Evolutionary conservation across 164 flowering plant species (phyloP).

Genomic region (Taxillus chinensis): DNA sequence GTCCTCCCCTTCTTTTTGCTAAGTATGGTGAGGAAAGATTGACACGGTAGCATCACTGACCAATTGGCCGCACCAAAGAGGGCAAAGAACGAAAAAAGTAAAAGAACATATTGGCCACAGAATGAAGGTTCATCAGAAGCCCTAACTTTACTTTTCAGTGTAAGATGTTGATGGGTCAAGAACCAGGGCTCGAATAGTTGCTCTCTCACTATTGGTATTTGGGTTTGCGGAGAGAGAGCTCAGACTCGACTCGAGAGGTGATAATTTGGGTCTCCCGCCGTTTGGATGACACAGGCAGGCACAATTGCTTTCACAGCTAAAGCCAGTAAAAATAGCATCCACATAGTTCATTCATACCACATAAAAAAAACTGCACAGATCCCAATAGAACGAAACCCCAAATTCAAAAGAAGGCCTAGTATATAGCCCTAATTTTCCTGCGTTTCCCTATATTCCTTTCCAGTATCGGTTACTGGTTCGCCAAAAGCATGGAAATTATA

Average conservation of each 20-base stretch:
- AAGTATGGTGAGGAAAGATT: conserved; percentile 10
- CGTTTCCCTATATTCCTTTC: not conserved
- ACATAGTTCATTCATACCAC: too few species aligned
- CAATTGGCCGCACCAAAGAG: conserved; percentile 7
- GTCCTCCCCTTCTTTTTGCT: conserved; percentile 6
- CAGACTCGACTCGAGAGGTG: conserved; percentile 8
- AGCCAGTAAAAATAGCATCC: too few species aligned
- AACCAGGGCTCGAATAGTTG: conserved; percentile 25
- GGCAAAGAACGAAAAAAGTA: not conserved
- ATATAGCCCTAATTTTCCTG: too few species aligned
- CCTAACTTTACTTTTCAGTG: conserved; percentile 62
- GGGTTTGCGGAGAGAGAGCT: conserved; percentile 16
- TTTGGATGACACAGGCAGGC: not conserved
- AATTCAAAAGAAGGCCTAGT: too few species aligned
- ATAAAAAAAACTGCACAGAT: too few species aligned
- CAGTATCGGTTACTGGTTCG: not conserved
- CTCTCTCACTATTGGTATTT: conserved; percentile 36
- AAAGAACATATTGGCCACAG: conserved; percentile 5
- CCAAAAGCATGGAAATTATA: not conserved
- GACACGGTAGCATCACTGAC: conserved; percentile 10
- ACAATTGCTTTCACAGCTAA: conserved; percentile 22
- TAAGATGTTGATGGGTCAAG: conserved; percentile 48
- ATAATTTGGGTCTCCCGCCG: conserved; percentile 15
- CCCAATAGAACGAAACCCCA: too few species aligned
- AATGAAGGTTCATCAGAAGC: conserved; percentile 15